Base-by-base conservation (phyloP, 805 yeast species). In the Monosporozyma solicola region DNA sequence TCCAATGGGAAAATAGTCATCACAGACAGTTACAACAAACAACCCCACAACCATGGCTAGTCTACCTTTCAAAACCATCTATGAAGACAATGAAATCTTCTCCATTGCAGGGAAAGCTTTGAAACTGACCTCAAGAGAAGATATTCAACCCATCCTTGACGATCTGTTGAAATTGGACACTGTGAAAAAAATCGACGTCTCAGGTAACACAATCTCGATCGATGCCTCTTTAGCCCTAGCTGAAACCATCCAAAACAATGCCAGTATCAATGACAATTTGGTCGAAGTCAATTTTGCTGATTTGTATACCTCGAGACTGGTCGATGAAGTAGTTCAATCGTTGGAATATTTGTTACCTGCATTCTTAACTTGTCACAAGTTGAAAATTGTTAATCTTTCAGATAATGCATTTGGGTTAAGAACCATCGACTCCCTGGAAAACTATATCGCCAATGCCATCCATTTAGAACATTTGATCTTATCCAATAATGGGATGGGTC, bases 331-430 rank as follows among this genome's bases (percentile, higher is more conserved):
- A 57, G 98, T 97, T 22, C 79, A 82, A 58, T 82, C 96, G 4
- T 77, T 94, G 66, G 80, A 79, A 54, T 74, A 77, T 59, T 74
- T 94, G 57, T 79, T 91, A 57, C 86, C 90, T 22, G 85, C 87
- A 2, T 75, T 94, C 51, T 74, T 87, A 58, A 70, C 80, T 57
- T 83, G 88, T 60, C 80, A 84, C 50, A 78, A 84, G 29, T 75
- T 92, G 60, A 78, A 79, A 56, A 82, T 88, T 41, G 74, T 94
- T 55, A 87, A 94, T 69, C 75, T 94, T 57, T 84, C 95, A 62
- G 99, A 94, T 70, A 94, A 94, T 68, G 99, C 99, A 0, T 85
- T 92, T 67, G 99, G 99, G 11, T 84, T 94, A 65, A 95, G 94
- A 65, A 87, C 98, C 25, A 88, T 94, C 56, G 96, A 85, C 54